A percentile compares a stretch with the other conserved stretches of the same genome.
phyloP scores from a whole-genome alignment of 208 protist species.

The Leishmania tarentolae region DNA sequence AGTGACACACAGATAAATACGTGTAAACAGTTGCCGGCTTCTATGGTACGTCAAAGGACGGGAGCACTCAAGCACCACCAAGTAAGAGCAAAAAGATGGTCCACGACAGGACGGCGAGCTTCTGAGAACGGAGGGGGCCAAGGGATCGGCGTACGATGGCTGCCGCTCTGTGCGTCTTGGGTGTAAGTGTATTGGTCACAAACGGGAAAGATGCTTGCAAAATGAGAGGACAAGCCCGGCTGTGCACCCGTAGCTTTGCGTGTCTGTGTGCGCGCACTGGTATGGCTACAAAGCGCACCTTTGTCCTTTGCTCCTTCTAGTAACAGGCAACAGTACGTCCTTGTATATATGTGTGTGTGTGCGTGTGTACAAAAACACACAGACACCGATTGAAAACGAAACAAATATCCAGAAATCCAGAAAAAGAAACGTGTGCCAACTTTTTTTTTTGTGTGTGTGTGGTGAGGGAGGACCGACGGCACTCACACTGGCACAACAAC shows the following conservation, averaged over 20 bases:
- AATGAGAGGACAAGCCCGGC: neutral
- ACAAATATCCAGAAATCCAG: neutral
- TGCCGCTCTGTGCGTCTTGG: neutral
- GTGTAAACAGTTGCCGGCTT: neutral
- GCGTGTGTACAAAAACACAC: neutral
- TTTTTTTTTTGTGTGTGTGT: neutral
- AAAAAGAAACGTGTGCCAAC: neutral
- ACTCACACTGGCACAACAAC: neutral
- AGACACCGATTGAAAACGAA: neutral
- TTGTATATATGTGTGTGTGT: conserved; percentile 2
- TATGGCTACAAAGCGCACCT: neutral
- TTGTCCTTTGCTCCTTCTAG: neutral
- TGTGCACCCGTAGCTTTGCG: neutral
- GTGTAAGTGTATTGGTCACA: neutral
- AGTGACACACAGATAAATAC: neutral
- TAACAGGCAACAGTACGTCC: neutral
- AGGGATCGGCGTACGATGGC: neutral
- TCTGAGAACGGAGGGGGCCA: neutral
- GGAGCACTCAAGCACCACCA: neutral
- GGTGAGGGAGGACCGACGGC: neutral
- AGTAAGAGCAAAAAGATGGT: conserved; percentile 6
- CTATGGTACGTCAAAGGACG: conserved; percentile 6
- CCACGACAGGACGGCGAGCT: neutral
- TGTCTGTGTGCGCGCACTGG: neutral
- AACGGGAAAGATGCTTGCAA: neutral